A percentile compares a stretch with the other conserved stretches of the same genome.
Conservation (phyloP, 139 green algal species). For the Axilococcus clingmanii region DNA sequence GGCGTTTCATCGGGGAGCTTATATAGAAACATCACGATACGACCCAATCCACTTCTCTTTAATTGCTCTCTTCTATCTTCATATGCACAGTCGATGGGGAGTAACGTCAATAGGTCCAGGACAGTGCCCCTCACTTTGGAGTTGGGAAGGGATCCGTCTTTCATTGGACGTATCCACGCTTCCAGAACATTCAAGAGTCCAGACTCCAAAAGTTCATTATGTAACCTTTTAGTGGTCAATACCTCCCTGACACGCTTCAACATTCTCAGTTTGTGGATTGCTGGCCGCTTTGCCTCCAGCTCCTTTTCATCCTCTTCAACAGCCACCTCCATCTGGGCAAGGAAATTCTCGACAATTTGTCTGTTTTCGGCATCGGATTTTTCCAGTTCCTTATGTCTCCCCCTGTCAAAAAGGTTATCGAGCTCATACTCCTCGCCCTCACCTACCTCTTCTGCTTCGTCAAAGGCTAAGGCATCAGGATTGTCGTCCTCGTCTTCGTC, state of each 20-base stretch:
- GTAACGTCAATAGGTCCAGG: constrained; percentile 35
- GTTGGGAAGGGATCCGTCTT: constrained; percentile 56
- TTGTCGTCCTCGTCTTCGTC: constrained; percentile 30
- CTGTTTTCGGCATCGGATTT: constrained; percentile 16
- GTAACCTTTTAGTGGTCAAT: constrained; percentile 41
- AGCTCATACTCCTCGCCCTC: constrained; percentile 16
- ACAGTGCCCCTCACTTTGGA: constrained; percentile 35
- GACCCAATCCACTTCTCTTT: constrained; percentile 45
- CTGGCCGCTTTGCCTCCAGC: constrained; percentile 29
- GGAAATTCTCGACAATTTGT: constrained; percentile 23
- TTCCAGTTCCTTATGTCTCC: neutral
- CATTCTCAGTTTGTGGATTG: constrained; percentile 54
- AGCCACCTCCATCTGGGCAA: constrained; percentile 46
- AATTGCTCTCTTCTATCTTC: constrained; percentile 50
- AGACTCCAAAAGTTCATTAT: constrained; percentile 45
- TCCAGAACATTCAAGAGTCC: constrained; percentile 52
- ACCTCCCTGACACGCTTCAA: constrained; percentile 32
- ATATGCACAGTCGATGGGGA: constrained; percentile 38
- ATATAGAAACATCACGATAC: constrained; percentile 60
- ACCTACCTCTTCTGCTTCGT: constrained; percentile 1
- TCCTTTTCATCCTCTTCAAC: constrained; percentile 39
- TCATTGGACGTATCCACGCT: constrained; percentile 57
- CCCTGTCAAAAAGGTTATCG: constrained; percentile 7
- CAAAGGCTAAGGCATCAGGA: neutral
- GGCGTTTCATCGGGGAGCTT: constrained; percentile 52